A percentile compares a stretch with the other conserved stretches of the same genome.
Evolutionary conservation across 202 grass and related monocot genomes (phyloP).

Genomic region (Hordeum pubiflorum): DNA sequence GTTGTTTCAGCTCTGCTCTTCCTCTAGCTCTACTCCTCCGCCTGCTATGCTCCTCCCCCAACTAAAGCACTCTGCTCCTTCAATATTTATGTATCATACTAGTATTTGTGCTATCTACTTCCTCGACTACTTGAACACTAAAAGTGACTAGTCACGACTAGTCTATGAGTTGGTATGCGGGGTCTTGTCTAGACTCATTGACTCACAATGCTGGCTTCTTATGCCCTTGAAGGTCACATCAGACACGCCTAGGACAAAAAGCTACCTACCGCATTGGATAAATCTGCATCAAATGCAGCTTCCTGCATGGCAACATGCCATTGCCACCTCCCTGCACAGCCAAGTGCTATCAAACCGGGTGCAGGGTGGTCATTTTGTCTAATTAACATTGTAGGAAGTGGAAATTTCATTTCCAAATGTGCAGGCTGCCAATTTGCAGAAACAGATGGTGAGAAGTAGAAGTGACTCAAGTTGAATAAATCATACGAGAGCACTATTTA

Average conservation of each 20-base stretch:
- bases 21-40: not conserved
- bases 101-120: not conserved
- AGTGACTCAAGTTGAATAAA: not conserved
- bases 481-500: not conserved
- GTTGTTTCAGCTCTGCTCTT: not conserved
- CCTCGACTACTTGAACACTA: not conserved
- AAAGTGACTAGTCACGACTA: not conserved
- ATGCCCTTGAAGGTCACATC: not conserved
- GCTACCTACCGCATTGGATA: not conserved
- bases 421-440: not conserved
- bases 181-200: no score
- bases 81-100: not conserved
- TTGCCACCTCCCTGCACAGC: not conserved
- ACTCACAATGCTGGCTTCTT: not conserved
- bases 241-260: not conserved
- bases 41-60: not conserved
- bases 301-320: not conserved
- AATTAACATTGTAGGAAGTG: not conserved
- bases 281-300: not conserved
- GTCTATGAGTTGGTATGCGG: not conserved
- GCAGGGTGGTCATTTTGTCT: not conserved
- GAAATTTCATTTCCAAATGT: not conserved
- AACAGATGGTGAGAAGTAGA: not conserved
- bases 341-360: not conserved
- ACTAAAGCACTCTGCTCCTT: not conserved